Conservation (phyloP, 805 yeast genomes). For the Danielia oregonensis region DNA sequence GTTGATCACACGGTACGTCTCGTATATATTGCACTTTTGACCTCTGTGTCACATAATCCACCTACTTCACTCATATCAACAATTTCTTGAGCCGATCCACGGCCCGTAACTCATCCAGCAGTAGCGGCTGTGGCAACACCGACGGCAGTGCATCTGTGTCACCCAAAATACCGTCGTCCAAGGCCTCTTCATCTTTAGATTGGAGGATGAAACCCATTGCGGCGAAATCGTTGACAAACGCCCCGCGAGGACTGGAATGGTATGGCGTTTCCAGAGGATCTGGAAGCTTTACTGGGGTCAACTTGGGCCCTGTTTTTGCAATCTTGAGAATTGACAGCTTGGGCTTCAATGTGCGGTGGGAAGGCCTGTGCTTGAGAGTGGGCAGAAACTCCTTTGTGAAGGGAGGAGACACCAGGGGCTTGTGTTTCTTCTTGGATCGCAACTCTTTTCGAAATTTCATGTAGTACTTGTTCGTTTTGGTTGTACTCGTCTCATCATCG, state of each 20-base stretch:
- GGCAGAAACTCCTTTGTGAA: conserved; percentile 21
- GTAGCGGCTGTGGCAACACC: too few relatives aligned
- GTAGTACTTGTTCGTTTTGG: conserved; percentile 13
- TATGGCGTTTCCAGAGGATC: conserved; percentile 2
- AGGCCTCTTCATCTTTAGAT: background rate
- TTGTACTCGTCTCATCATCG: background rate
- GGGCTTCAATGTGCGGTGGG: conserved; percentile 39
- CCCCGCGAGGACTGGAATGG: conserved; percentile 15
- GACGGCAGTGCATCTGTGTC: background rate
- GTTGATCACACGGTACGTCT: too few relatives aligned
- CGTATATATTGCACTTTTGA: too few relatives aligned
- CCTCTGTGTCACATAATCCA: too few relatives aligned
- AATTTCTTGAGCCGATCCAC: conserved; percentile 4
- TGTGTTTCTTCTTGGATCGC: conserved; percentile 7
- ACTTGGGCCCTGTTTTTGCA: background rate
- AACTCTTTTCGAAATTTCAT: conserved; percentile 9
- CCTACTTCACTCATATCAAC: conserved; percentile 1
- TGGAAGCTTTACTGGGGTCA: background rate
- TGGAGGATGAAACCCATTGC: conserved; percentile 8
- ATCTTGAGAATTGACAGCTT: conserved; percentile 38
- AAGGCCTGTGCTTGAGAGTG: conserved; percentile 39
- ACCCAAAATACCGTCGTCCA: background rate
- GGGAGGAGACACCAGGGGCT: background rate
- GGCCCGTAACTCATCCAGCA: conserved; percentile 2
- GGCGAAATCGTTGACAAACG: conserved; percentile 7